These are phyloP conservation scores for Cyclotella kingstonii DNA, from an alignment of 108 stramenopile genomes.

Conservation along the genomic window DNA sequence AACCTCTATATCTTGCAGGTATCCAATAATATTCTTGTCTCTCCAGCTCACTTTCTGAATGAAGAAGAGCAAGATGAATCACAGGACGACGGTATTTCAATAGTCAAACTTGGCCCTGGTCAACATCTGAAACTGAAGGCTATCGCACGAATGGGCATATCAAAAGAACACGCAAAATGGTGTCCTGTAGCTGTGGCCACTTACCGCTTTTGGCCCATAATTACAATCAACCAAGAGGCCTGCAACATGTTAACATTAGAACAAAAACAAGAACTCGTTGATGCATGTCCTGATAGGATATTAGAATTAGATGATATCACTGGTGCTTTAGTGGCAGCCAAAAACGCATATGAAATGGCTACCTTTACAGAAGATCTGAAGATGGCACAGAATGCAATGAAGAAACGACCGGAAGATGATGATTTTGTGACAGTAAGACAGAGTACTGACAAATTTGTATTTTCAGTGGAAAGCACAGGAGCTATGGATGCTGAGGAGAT, in stretches of 20 bases:
- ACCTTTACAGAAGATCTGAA: constrained; percentile 86
- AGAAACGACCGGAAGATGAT: constrained; percentile 80
- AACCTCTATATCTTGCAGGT: constrained; percentile 11
- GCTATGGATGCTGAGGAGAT: constrained; percentile 89
- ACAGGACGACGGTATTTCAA: constrained; percentile 87
- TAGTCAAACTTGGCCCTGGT: constrained; percentile 93
- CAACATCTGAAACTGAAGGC: constrained; percentile 92
- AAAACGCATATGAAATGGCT: constrained; percentile 80
- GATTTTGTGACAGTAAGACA: constrained; percentile 78
- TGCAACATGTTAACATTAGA: constrained; percentile 81
- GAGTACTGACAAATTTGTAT: constrained; percentile 75
- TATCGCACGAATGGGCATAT: constrained; percentile 92
- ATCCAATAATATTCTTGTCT: constrained; percentile 67
- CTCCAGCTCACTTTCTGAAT: constrained; percentile 81
- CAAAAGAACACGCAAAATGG: constrained; percentile 99
- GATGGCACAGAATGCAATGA: constrained; percentile 67
- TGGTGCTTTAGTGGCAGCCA: constrained; percentile 61
- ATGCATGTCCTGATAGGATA: constrained; percentile 87
- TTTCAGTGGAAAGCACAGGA: constrained; percentile 84
- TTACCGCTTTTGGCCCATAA: constrained; percentile 91
- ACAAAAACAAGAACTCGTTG: constrained; percentile 86
- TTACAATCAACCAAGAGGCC: constrained; percentile 88
- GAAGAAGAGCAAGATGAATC: constrained; percentile 81
- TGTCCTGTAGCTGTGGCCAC: constrained; percentile 94
- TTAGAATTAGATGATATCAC: constrained; percentile 75